These are phyloP conservation scores for Linum trigynum DNA, from an alignment of 345 rosid genomes.

Conservation along the genomic window DNA sequence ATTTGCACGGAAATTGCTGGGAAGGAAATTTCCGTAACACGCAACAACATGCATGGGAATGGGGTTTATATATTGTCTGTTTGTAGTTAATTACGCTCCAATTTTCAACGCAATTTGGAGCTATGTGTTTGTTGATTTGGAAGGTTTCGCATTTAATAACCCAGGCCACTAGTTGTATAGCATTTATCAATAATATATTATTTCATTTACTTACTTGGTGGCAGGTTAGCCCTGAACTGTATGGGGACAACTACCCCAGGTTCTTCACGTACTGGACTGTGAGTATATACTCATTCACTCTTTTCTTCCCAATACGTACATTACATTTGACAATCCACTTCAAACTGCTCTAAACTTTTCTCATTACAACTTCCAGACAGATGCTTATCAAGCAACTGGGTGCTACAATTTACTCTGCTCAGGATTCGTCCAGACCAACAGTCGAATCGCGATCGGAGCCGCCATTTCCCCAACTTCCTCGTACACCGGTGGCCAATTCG, in stretches of 20 bases:
- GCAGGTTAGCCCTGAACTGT: conserved; percentile 96
- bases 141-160: too few species aligned
- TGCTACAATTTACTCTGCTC: conserved; percentile 94
- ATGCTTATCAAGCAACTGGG: conserved; percentile 91
- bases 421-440: conserved; percentile 89
- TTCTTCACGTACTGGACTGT: conserved; percentile 99
- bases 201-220: conserved; percentile 9
- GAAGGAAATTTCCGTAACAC: conserved; percentile 4
- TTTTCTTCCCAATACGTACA: conserved; percentile 8
- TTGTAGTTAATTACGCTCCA: not conserved
- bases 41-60: not conserved
- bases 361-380: conserved; percentile 42
- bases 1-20: not conserved
- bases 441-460: conserved; percentile 79
- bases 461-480: conserved; percentile 94
- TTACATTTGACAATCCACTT: conserved; percentile 10
- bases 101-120: conserved; percentile 1
- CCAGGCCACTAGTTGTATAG: not conserved
- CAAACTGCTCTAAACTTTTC: not conserved
- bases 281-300: conserved; percentile 18
- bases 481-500: conserved; percentile 80
- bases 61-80: too few species aligned
- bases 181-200: conserved; percentile 19
- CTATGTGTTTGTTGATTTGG: not conserved
- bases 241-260: conserved; percentile 89